Conservation (phyloP, 2,329 filamentous ascomycete genomes). For the Venturia aucupariae region DNA sequence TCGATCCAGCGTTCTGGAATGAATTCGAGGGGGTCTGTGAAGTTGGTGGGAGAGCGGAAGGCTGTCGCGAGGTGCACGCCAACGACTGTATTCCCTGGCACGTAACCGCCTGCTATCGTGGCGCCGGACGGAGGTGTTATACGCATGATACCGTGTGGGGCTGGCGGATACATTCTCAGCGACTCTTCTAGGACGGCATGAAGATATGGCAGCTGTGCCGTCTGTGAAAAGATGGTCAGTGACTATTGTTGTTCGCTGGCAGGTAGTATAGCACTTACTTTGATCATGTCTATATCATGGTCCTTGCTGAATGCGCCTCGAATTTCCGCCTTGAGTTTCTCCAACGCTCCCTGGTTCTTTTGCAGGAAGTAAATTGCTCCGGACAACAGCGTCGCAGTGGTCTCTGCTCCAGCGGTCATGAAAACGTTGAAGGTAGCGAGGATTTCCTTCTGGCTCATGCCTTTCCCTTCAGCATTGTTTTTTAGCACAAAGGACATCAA, state of each 20-base stretch:
- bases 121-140: slow-evolving; percentile 22
- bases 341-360: slow-evolving; percentile 3
- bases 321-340: slow-evolving; percentile 8
- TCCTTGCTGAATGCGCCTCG: neutral
- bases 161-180: slow-evolving; percentile 16
- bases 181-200: slow-evolving; percentile 13
- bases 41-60: slow-evolving; percentile 25
- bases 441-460: slow-evolving; percentile 22
- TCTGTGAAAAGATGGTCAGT: neutral
- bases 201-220: slow-evolving; percentile 8
- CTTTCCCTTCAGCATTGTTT: slow-evolving; percentile 13
- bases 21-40: slow-evolving; percentile 23
- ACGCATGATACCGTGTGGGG: slow-evolving; percentile 20
- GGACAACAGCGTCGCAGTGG: slow-evolving; percentile 9
- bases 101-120: slow-evolving; percentile 22
- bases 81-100: slow-evolving; percentile 20
- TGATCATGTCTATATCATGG: slow-evolving; percentile 4
- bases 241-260: neutral
- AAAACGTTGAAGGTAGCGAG: slow-evolving; percentile 23
- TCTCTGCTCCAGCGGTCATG: slow-evolving; percentile 13
- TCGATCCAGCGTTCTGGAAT: slow-evolving; percentile 29
- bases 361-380: slow-evolving; percentile 1
- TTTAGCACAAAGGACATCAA: slow-evolving; percentile 7
- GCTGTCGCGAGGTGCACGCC: neutral
- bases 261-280: neutral